Evolutionary conservation across 345 rosid genomes (phyloP).

Genomic region (Psidium guajava): DNA sequence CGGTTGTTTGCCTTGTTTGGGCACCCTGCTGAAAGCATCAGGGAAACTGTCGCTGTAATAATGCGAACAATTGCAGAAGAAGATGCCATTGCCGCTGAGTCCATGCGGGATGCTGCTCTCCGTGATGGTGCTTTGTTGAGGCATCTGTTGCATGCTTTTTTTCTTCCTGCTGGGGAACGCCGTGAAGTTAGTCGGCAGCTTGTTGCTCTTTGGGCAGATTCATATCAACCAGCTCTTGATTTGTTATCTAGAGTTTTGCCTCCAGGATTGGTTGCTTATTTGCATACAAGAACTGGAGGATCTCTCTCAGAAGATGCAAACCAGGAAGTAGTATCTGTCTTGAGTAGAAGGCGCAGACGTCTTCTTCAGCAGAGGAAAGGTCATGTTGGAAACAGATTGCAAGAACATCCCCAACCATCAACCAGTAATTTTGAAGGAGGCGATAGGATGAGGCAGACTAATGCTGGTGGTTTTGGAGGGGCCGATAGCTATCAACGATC

Average conservation of each 20-base stretch:
- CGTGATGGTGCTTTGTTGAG: slow-evolving; percentile 98
- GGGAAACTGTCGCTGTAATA: slow-evolving; percentile 92
- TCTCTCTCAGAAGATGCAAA: slow-evolving; percentile 36
- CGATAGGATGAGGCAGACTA: slow-evolving; percentile 38
- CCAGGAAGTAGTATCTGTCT: slow-evolving; percentile 58
- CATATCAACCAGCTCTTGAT: slow-evolving; percentile 92
- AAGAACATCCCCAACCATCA: slow-evolving; percentile 45
- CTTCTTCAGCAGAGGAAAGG: slow-evolving; percentile 88
- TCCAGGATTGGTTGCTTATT: slow-evolving; percentile 98
- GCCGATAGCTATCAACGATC: slow-evolving; percentile 40
- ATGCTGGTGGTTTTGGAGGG: slow-evolving; percentile 26
- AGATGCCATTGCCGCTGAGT: slow-evolving; percentile 99
- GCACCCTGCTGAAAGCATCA: slow-evolving; percentile 96
- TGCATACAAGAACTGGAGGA: slow-evolving; percentile 80
- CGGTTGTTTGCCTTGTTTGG: slow-evolving; percentile 97
- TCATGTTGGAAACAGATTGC: slow-evolving; percentile 52
- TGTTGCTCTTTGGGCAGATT: slow-evolving; percentile 99
- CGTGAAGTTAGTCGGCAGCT: slow-evolving; percentile 97
- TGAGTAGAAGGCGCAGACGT: slow-evolving; percentile 70
- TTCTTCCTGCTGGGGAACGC: slow-evolving; percentile 83
- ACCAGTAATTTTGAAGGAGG: slow-evolving; percentile 43
- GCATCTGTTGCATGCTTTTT: slow-evolving; percentile 89
- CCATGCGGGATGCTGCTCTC: slow-evolving; percentile 98
- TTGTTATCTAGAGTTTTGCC: slow-evolving; percentile 88
- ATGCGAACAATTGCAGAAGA: slow-evolving; percentile 99